These are phyloP conservation scores for Arachnomyces sp. DNA, from an alignment of 2,329 filamentous ascomycete species.

Conservation along the genomic window DNA sequence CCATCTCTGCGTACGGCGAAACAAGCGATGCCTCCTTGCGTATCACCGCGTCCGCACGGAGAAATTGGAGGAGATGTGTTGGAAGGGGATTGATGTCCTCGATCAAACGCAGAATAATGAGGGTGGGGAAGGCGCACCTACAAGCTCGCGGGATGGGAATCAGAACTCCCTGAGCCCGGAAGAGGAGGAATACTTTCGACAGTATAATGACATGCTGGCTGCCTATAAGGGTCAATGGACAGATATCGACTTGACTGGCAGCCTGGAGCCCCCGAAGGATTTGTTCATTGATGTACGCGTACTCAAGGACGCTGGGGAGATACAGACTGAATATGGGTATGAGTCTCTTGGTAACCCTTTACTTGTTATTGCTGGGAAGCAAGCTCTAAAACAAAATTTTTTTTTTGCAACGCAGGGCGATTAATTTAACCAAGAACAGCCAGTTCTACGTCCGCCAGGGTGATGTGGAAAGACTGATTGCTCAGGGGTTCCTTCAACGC, in stretches of 20 bases:
- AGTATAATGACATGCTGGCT: constrained; percentile 86
- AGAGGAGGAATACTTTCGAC: constrained; percentile 90
- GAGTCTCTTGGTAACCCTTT: constrained; percentile 25
- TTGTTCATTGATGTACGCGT: constrained; percentile 96
- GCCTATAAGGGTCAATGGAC: constrained; percentile 98
- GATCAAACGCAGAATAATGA: constrained; percentile 41
- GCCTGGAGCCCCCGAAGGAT: constrained; percentile 86
- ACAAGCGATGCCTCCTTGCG: constrained; percentile 89
- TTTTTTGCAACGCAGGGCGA: constrained; percentile 53
- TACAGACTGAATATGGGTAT: constrained; percentile 97
- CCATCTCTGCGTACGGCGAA: constrained; percentile 88
- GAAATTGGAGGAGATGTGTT: constrained; percentile 88
- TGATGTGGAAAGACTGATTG: constrained; percentile 88
- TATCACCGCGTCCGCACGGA: constrained; percentile 88
- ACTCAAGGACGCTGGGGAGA: constrained; percentile 92
- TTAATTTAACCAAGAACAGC: constrained; percentile 94
- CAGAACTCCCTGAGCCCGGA: constrained; percentile 82
- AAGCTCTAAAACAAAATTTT: too few species aligned
- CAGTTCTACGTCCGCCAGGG: constrained; percentile 95
- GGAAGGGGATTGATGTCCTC: constrained; percentile 77
- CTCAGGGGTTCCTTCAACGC: constrained; percentile 90
- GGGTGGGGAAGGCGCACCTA: constrained; percentile 24
- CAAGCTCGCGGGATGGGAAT: constrained; percentile 42
- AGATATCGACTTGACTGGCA: constrained; percentile 90
- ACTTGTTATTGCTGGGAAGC: too few species aligned